phyloP scores from a whole-genome alignment of 2,329 filamentous ascomycete species.

The Hysterium pulicare region DNA sequence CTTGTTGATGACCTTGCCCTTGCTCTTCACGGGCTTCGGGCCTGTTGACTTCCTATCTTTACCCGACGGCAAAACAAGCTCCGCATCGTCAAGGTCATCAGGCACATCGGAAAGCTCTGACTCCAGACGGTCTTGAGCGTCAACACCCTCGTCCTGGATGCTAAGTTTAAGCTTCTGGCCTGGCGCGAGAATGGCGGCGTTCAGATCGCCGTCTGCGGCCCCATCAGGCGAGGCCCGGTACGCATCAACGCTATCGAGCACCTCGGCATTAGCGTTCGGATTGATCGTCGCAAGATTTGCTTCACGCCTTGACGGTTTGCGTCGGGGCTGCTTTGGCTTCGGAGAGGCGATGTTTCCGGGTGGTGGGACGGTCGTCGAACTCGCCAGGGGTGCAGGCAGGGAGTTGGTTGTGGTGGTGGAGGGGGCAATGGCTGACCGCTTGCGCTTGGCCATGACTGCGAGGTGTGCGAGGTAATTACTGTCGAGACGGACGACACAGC shows the following conservation, averaged over 20 bases:
- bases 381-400: neutral
- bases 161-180: no score
- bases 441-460: conserved; percentile 2
- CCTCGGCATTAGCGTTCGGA: neutral
- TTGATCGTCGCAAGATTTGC: neutral
- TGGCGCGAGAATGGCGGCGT: neutral
- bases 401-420: neutral
- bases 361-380: neutral
- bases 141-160: no score
- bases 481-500: neutral
- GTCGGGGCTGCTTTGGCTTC: neutral
- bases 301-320: neutral
- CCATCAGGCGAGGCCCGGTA: neutral
- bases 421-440: conserved; percentile 1
- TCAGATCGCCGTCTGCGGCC: neutral
- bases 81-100: neutral
- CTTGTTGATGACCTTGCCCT: neutral
- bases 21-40: neutral
- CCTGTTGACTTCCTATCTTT: neutral
- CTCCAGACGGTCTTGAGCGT: neutral
- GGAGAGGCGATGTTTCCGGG: neutral
- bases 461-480: neutral
- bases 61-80: neutral
- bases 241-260: conserved; percentile 1
- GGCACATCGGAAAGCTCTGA: neutral